These are phyloP conservation scores for Endocarpon pusillum DNA, from an alignment of 495 filamentous ascomycete species.

Conservation along the genomic window DNA sequence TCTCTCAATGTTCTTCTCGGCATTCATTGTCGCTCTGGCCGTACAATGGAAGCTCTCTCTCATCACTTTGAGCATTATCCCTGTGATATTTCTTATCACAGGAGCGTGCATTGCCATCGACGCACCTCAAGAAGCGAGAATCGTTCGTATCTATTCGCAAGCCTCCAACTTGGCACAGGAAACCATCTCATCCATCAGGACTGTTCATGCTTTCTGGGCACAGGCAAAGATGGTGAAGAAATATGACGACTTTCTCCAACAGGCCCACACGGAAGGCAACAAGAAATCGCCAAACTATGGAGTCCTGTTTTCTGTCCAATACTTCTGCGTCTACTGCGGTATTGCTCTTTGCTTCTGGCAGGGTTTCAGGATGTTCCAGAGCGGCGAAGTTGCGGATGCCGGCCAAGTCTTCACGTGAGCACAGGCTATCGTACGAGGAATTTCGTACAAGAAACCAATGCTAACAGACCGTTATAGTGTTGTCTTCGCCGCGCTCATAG, in stretches of 20 bases:
- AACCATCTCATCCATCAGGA: conserved; percentile 83
- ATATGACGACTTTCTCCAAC: conserved; percentile 57
- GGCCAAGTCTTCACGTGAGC: conserved; percentile 25
- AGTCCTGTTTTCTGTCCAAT: conserved; percentile 64
- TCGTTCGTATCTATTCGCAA: conserved; percentile 52
- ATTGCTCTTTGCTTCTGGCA: conserved; percentile 97
- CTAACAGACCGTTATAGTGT: conserved; percentile 28
- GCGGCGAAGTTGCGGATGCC: conserved; percentile 40
- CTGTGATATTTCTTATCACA: conserved; percentile 60
- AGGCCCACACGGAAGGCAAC: conserved; percentile 61
- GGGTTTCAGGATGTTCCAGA: conserved; percentile 62
- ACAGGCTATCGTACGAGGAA: no score
- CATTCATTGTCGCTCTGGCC: conserved; percentile 77
- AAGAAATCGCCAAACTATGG: conserved; percentile 54
- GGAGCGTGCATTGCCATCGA: no score
- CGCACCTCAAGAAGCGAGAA: no score
- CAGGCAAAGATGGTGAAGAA: conserved; percentile 74
- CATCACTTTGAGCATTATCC: conserved; percentile 61
- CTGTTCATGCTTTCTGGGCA: conserved; percentile 83
- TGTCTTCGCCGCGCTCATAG: conserved; percentile 76
- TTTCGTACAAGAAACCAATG: no score
- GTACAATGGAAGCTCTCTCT: conserved; percentile 74
- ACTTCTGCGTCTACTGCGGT: conserved; percentile 79
- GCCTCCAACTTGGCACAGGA: conserved; percentile 83
- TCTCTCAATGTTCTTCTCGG: conserved; percentile 62